Evolutionary conservation across 345 rosid genomes (phyloP), one percentile per base, ranked within the genome.

Genomic region (Gossypium sturtianum): DNA sequence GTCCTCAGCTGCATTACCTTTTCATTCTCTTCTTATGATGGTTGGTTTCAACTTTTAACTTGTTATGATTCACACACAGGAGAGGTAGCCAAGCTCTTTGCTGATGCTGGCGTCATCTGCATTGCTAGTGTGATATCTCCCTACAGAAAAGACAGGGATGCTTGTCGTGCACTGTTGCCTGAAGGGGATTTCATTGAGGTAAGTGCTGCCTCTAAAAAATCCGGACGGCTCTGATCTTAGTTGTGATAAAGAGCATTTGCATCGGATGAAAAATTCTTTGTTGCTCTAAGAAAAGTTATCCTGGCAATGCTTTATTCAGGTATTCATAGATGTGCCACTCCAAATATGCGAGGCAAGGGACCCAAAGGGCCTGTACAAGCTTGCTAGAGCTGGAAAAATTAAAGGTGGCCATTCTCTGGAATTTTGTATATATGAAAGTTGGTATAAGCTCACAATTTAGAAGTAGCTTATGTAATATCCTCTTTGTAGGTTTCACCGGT

Each of bases 61-160:
- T 68, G 19, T 66, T 75, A 9, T 73, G 75, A 77, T 77, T 77
- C 74, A 70, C 76, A 58, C 75, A 72, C 83, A 90, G 97, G 93
- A 16, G 97, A 92, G 78, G 94, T 87, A 8, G 97, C 94, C 20
- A 92, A 87, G 83, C 87, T 92, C 81, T 92, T 92, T 82, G 90
- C 94, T 59, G 93, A 92, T 83, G 90, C 90, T 27, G 93, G 94
- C 43, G 79, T 92, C 62, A 92, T 92, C 79, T 92, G 94, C 84
- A 87, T 92, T 80, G 93, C 91, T 23, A 86, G 94, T 80, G 85
- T 92, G 77, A 92, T 92, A 72, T 92, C 97, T 72, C 97, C 97
- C n/a, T 92, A 90, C 76, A 86, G 90, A 70, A 87, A 76, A 82
- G 93, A 92, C 70, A 81, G 96, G 76, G 88, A 85, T 69, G 86